phyloP scores from a whole-genome alignment of 2,329 filamentous ascomycete genomes.

The Lachnum nothofagi region DNA sequence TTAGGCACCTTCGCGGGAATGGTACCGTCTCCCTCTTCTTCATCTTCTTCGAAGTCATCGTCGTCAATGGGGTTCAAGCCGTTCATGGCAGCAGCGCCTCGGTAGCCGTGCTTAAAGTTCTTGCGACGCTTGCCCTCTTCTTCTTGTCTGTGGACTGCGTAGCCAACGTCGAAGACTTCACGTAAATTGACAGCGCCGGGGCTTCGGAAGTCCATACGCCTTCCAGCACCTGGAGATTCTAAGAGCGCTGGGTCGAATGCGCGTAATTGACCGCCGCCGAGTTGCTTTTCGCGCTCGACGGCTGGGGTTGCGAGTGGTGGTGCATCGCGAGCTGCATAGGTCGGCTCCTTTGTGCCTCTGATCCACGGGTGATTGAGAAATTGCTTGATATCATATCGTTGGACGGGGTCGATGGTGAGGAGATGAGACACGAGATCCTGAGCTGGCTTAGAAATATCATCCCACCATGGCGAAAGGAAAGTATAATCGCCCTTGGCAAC shows the following conservation, averaged over 20 bases:
- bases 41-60: slow-evolving; percentile 61
- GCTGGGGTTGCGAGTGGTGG: slow-evolving; percentile 67
- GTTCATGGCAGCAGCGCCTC: slow-evolving; percentile 59
- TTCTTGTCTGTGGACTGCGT: slow-evolving; percentile 93
- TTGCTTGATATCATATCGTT: slow-evolving; percentile 87
- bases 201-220: slow-evolving; percentile 85
- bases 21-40: slow-evolving; percentile 53
- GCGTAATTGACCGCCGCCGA: slow-evolving; percentile 35
- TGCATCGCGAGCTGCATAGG: slow-evolving; percentile 61
- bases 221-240: slow-evolving; percentile 56
- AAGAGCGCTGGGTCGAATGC: slow-evolving; percentile 54
- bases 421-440: slow-evolving; percentile 93
- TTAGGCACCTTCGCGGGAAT: slow-evolving; percentile 64
- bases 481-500: slow-evolving; percentile 95
- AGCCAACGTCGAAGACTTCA: slow-evolving; percentile 97
- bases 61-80: slow-evolving; percentile 60
- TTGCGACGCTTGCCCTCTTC: slow-evolving; percentile 91
- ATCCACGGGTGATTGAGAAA: slow-evolving; percentile 97
- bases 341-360: slow-evolving; percentile 62
- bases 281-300: slow-evolving; percentile 33
- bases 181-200: slow-evolving; percentile 91
- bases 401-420: slow-evolving; percentile 88
- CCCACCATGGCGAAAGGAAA: slow-evolving; percentile 98
- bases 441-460: slow-evolving; percentile 91
- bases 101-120: slow-evolving; percentile 68